Evolutionary conservation across 345 rosid species (phyloP).

Genomic region (Angophora floribunda): DNA sequence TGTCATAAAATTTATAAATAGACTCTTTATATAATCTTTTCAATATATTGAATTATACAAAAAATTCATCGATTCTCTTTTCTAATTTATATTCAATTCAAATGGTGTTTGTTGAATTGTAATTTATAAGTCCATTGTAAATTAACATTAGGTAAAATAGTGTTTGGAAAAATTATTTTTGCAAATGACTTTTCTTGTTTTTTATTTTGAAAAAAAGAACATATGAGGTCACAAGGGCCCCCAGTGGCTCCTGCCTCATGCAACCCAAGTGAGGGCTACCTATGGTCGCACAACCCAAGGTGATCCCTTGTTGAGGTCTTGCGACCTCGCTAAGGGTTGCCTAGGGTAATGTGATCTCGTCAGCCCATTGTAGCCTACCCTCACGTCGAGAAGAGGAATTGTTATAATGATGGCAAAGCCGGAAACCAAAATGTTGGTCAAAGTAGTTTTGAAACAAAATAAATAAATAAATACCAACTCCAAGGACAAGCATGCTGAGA

Average conservation of each 20-base stretch:
- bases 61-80: too few relatives aligned
- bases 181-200: not conserved
- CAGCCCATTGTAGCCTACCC: not conserved
- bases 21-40: too few relatives aligned
- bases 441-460: too few relatives aligned
- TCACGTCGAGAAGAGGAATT: not conserved
- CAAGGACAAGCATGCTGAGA: not conserved
- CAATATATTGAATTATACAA: too few relatives aligned
- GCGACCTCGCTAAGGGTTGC: not conserved
- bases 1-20: too few relatives aligned
- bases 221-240: not conserved
- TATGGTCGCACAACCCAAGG: not conserved
- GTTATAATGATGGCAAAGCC: not conserved
- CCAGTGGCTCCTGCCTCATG: accelerated
- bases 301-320: too few relatives aligned
- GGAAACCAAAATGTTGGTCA: not conserved
- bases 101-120: not conserved
- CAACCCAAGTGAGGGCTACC: accelerated
- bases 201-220: too few relatives aligned
- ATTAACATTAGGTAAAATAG: not conserved
- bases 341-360: not conserved
- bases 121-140: too few relatives aligned
- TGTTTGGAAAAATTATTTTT: not conserved
- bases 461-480: not conserved
- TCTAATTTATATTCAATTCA: too few relatives aligned